phyloP scores from a whole-genome alignment of 352 stramenopile genomes.

The Phytophthora macrochlamydospora region DNA sequence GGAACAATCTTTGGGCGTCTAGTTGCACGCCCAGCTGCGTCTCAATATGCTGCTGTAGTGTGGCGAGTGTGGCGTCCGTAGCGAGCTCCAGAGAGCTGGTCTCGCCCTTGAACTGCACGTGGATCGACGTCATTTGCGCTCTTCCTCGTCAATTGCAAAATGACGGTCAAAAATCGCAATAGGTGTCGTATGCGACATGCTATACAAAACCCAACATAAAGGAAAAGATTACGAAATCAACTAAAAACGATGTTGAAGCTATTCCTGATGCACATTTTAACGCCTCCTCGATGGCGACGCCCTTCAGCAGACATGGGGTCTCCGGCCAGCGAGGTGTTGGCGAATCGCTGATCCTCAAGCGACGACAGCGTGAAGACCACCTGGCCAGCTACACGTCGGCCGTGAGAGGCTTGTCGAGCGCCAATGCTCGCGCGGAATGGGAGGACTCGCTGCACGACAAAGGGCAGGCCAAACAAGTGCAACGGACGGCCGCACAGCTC shows the following conservation, averaged over 20 bases:
- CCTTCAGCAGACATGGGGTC: slow-evolving; percentile 11
- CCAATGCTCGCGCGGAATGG: slow-evolving; percentile 73
- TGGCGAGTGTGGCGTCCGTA: slow-evolving; percentile 20
- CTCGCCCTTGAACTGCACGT: slow-evolving; percentile 55
- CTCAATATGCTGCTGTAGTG: slow-evolving; percentile 18
- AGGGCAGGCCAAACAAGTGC: slow-evolving; percentile 50
- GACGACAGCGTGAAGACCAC: slow-evolving; percentile 68
- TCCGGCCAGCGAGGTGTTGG: slow-evolving; percentile 55
- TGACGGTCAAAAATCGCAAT: neutral
- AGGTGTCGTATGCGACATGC: too few relatives aligned
- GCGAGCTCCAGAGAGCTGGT: slow-evolving; percentile 36
- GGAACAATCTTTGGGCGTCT: slow-evolving; percentile 66
- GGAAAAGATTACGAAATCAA: too few relatives aligned
- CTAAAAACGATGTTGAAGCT: neutral
- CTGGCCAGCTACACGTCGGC: slow-evolving; percentile 57
- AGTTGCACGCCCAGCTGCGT: slow-evolving; percentile 24
- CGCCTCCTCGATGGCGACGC: slow-evolving; percentile 14
- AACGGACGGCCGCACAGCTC: slow-evolving; percentile 47
- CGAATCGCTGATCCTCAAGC: slow-evolving; percentile 77
- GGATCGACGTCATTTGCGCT: slow-evolving; percentile 35
- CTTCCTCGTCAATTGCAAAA: slow-evolving; percentile 28
- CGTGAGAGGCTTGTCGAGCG: slow-evolving; percentile 52
- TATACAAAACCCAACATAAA: too few relatives aligned
- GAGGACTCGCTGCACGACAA: slow-evolving; percentile 68
- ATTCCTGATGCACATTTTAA: neutral